Base-by-base conservation (phyloP, 495 filamentous ascomycete genomes). In the Hypomontagnella submonticulosa region DNA sequence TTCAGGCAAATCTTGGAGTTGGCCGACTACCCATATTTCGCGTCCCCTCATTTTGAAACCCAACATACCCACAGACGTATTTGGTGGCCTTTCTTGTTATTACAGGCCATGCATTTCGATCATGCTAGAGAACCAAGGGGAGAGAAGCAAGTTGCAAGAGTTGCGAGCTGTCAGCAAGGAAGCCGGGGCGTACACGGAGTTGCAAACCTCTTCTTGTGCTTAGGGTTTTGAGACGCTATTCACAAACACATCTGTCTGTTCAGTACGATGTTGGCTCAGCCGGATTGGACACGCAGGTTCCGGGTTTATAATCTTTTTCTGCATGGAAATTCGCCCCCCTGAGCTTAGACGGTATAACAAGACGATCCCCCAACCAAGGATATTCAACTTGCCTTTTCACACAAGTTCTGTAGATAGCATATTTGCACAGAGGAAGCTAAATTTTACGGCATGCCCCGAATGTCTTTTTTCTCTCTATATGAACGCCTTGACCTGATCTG, bases 321-420 rank as follows among this genome's bases (percentile, higher is more conserved):
- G 23, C 42, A 49, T 42, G 53, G 41, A 38, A 54, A 40, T 63
- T 13, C n/a, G 9, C 36, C 36, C 34, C 18, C 41, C 18, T 23
- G 12, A 19, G 10, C 47, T 56, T 65, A 57, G 63, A 63, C 57
- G 51, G 44, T 44, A n/a, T n/a, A 50, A 57, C 57, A 38, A 61
- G 50, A 55, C 44, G 32, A 27, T 40, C 41, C 57, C 58, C 15
- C 18, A 27, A 27, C 38, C 11, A 47, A 54, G 53, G 52, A 57
- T 62, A 63, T 50, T 56, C 47, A 52, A 63, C 54, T 61, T 53
- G 57, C 47, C 27, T 61, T 67, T 71, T 67, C 59, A 59, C 59
- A 59, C 55, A 65, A 59, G 23, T 69, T 64, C 68, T 73, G 71
- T 72, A 72, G 63, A 72, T 72, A 74, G 57, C 66, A 63, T 65